Base-by-base conservation (phyloP, 805 yeast genomes). In the Pichia deserticola region DNA sequence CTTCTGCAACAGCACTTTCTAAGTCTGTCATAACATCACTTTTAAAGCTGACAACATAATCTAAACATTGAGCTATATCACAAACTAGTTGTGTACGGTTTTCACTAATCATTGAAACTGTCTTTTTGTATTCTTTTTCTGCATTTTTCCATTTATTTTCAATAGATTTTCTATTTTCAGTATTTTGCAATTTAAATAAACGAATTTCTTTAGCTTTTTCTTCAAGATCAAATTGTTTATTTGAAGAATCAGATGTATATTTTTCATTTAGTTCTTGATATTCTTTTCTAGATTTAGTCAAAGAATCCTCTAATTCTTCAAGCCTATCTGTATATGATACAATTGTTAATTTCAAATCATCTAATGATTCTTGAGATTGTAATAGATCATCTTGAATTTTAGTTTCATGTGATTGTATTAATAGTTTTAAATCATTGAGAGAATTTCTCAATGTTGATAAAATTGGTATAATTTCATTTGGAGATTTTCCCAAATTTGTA, bases 11-110 rank as follows among this genome's bases (percentile, higher is more conserved):
- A 7, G 56, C 71, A 36, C 75, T 81, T 57, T 82, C 87, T 43
- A 86, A 70, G 47, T 78, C 75, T 25, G 75, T 72, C 60, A 86
- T 92, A 41, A 86, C 75, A 51, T 76, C 78, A 54, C 82, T 66
- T 66, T 87, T 87, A 67, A 87, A 83, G 44, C 72, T 75, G 45
- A 84, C 75, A 27, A 82, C 76, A 50, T 68, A 72, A 51, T 81
- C 81, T 55, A 88, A 78, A 57, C 81, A 73, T 50, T 74, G 73
- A 47, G 76, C 77, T 34, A 84, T 74, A 50, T 77, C 76, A 41
- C 74, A 72, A 54, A 77, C 78, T 56, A 85, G 66, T 11, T 66
- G 66, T 48, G 69, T 72, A 35, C 81, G 71, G 42, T 76, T 71
- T 43, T 70, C 68, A 48, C 71, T 66, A 13, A 82, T 64, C n/a